Evolutionary conservation across 2,329 filamentous ascomycete species (phyloP).

Genomic region (Fusarium aywerte): DNA sequence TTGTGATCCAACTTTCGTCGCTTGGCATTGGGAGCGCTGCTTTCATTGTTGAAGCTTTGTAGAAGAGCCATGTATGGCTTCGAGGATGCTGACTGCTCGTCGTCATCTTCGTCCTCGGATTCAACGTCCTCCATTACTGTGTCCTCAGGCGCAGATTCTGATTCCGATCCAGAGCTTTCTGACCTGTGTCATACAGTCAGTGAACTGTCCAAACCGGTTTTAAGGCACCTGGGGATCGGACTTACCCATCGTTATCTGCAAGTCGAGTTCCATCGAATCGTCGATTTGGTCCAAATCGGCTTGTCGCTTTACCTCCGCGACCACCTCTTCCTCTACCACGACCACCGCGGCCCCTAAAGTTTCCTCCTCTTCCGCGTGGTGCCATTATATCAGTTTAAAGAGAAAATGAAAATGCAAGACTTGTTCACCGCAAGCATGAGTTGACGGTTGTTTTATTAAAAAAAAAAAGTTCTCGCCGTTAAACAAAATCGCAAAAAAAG

Average conservation of each 20-base stretch:
- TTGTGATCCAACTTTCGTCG: constrained; percentile 65
- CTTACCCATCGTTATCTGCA: constrained; percentile 54
- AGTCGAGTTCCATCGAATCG: constrained; percentile 52
- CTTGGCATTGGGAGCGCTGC: constrained; percentile 61
- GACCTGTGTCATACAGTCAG: constrained; percentile 21
- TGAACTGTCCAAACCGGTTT: neutral
- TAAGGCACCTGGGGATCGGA: neutral
- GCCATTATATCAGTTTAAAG: constrained; percentile 45
- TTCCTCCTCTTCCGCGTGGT: constrained; percentile 51
- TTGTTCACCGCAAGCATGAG: neutral
- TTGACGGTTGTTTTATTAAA: neutral
- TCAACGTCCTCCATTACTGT: constrained; percentile 53
- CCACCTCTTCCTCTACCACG: constrained; percentile 47
- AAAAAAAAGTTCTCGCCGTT: neutral
- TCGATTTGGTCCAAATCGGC: constrained; percentile 53
- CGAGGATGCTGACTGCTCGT: constrained; percentile 57
- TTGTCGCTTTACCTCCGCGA: constrained; percentile 50
- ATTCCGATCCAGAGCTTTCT: constrained; percentile 46
- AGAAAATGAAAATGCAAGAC: neutral
- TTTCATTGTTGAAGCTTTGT: constrained; percentile 64
- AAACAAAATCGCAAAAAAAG: constrained; percentile 45
- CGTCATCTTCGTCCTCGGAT: constrained; percentile 59
- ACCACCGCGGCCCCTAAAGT: constrained; percentile 48
- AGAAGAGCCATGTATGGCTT: constrained; percentile 68
- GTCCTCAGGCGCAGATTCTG: constrained; percentile 49